phyloP scores from a whole-genome alignment of 1,284 basidiomycete species.

The Sporisorium scitamineum region DNA sequence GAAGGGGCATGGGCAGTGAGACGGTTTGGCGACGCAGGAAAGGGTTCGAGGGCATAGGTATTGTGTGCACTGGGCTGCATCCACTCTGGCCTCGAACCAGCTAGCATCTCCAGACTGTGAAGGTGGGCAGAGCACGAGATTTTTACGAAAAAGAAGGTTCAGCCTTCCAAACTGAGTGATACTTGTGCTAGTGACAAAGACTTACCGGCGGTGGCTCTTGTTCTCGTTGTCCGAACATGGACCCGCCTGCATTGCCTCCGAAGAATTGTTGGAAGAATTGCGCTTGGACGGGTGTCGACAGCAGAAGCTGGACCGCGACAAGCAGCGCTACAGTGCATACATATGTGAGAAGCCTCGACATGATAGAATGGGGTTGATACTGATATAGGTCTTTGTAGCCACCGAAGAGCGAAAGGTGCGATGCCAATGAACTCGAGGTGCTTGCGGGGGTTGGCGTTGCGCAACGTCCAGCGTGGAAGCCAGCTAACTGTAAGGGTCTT shows the following conservation, averaged over 20 bases:
- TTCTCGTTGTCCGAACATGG: constrained; percentile 40
- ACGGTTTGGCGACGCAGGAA: constrained; percentile 61
- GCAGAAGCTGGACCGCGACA: constrained; percentile 17
- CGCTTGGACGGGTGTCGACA: constrained; percentile 23
- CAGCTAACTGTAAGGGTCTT: not conserved
- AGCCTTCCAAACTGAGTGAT: not conserved
- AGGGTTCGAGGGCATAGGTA: constrained; percentile 63
- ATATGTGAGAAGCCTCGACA: constrained; percentile 5
- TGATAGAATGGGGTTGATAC: not conserved
- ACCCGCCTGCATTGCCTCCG: constrained; percentile 39
- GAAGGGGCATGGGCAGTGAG: constrained; percentile 63
- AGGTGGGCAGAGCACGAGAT: not conserved
- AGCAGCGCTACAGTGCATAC: constrained; percentile 11
- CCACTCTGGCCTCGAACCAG: constrained; percentile 62
- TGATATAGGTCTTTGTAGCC: not conserved
- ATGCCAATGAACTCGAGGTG: not conserved
- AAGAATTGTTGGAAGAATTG: constrained; percentile 64
- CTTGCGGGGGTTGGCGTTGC: not conserved
- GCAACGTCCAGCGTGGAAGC: constrained; percentile 25
- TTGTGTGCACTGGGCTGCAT: constrained; percentile 56
- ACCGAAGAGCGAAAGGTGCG: not conserved
- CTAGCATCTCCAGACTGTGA: constrained; percentile 52
- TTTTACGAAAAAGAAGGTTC: not conserved
- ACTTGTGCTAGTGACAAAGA: constrained; percentile 1
- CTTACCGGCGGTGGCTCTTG: constrained; percentile 60